These are phyloP conservation scores for Salix exigua DNA, from an alignment of 345 rosid species.

Conservation along the genomic window DNA sequence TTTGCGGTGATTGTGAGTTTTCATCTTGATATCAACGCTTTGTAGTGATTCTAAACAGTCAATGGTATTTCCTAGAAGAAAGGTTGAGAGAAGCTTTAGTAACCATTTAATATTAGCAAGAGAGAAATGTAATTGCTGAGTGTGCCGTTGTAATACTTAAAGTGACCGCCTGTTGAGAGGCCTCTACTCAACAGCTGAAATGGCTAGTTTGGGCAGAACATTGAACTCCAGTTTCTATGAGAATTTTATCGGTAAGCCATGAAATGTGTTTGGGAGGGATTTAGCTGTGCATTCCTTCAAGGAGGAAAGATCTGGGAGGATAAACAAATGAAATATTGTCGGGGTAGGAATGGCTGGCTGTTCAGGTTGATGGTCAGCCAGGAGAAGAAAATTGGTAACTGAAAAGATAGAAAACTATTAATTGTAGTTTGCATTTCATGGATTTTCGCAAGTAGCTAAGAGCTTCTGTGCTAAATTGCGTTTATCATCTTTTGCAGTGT, in stretches of 20 bases:
- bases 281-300: neutral
- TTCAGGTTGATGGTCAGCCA: neutral
- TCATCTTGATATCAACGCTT: neutral
- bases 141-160: neutral
- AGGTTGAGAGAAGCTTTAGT: neutral
- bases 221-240: neutral
- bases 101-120: neutral
- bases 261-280: neutral
- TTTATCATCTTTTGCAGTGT: constrained; percentile 16
- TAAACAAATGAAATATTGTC: neutral
- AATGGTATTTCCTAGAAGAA: neutral
- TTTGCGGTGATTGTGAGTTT: neutral
- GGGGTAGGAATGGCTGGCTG: neutral
- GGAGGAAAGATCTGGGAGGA: neutral
- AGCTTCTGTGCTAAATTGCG: neutral
- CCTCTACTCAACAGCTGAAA: neutral
- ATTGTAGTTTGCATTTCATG: neutral
- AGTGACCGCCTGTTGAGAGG: neutral
- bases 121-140: neutral
- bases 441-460: neutral
- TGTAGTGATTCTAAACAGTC: neutral
- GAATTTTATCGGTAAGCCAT: neutral
- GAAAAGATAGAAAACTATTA: neutral
- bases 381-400: neutral
- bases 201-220: neutral